A percentile compares a stretch with the other conserved stretches of the same genome.
These are phyloP conservation scores for Saccharomycopsis oosterbeekiorum DNA, from an alignment of 805 yeast species.

Conservation along the genomic window DNA sequence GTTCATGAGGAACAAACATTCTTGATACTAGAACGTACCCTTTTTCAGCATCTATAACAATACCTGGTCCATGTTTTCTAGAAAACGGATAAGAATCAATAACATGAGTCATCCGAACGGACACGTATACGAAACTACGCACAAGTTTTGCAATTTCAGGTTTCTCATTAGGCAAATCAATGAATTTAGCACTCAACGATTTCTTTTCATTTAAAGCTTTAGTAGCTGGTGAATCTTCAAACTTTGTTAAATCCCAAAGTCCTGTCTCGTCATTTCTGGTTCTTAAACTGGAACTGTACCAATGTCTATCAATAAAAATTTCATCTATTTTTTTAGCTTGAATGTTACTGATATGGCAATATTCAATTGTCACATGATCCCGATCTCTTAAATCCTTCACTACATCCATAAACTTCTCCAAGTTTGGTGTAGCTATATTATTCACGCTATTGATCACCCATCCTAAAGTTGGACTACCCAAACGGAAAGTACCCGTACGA, in stretches of 20 bases:
- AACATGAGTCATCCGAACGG: slow-evolving; percentile 53
- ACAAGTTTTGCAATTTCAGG: slow-evolving; percentile 44
- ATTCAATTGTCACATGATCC: slow-evolving; percentile 57
- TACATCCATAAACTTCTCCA: slow-evolving; percentile 68
- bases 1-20: slow-evolving; percentile 60
- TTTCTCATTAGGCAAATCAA: slow-evolving; percentile 56
- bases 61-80: slow-evolving; percentile 58
- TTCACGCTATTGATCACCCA: slow-evolving; percentile 78
- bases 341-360: slow-evolving; percentile 70
- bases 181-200: slow-evolving; percentile 59
- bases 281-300: slow-evolving; percentile 69
- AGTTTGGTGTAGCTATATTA: slow-evolving; percentile 60
- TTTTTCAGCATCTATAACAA: slow-evolving; percentile 67
- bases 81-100: slow-evolving; percentile 67
- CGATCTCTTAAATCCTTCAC: slow-evolving; percentile 72
- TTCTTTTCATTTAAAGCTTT: slow-evolving; percentile 25
- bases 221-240: slow-evolving; percentile 51
- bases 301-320: slow-evolving; percentile 72
- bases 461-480: slow-evolving; percentile 49
- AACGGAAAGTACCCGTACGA: slow-evolving; percentile 66
- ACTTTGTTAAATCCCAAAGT: slow-evolving; percentile 43
- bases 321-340: slow-evolving; percentile 65
- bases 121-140: slow-evolving; percentile 63
- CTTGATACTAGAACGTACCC: slow-evolving; percentile 79
- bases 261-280: slow-evolving; percentile 50